These are phyloP conservation scores for Fusarium sp. DNA, from an alignment of 2,329 filamentous ascomycete species.

Conservation along the genomic window DNA sequence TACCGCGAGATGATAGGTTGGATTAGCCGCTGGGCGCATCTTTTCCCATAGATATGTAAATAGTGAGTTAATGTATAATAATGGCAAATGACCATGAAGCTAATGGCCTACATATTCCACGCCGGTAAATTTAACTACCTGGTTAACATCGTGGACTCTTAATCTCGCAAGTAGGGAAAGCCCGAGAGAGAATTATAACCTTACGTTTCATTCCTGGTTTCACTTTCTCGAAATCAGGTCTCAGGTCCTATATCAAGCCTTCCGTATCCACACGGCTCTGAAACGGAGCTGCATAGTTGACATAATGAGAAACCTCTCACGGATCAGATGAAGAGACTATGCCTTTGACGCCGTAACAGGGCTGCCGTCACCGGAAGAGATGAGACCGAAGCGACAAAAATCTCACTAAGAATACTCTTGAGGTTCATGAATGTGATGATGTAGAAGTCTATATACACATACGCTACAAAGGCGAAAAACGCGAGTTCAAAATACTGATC, in stretches of 20 bases:
- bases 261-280: not conserved
- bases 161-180: not conserved
- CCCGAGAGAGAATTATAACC: not conserved
- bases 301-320: not conserved
- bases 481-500: not conserved
- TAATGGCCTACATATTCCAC: not conserved
- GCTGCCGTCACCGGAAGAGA: too few relatives aligned
- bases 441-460: not conserved
- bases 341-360: not conserved
- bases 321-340: not conserved
- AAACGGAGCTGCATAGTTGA: not conserved
- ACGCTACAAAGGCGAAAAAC: not conserved
- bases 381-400: not conserved
- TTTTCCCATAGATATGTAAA: not conserved
- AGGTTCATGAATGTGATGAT: not conserved
- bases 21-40: too few relatives aligned
- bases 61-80: conserved; percentile 9
- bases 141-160: not conserved
- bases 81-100: not conserved
- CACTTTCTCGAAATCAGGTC: not conserved
- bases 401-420: not conserved
- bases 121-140: too few relatives aligned
- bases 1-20: not conserved
- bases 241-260: not conserved
- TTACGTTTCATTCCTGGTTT: not conserved